Base-by-base conservation (phyloP, 2,329 filamentous ascomycete genomes). In the Colletotrichum tofieldiae region DNA sequence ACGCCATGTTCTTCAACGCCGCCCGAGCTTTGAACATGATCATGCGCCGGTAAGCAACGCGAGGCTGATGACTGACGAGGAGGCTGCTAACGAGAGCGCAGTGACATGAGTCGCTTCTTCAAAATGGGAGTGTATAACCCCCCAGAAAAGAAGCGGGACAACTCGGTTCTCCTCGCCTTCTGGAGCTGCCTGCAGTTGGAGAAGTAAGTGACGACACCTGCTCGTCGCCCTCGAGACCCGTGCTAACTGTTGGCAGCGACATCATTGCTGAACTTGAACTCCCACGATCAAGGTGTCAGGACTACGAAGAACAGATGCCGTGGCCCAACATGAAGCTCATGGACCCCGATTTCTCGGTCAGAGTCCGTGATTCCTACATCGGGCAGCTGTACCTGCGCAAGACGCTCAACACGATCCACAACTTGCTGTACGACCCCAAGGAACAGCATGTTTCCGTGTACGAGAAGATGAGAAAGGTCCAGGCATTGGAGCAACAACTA, bases 141-240 rank as follows among this genome's bases (percentile, higher is more conserved):
- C 75, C 82, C 86, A 39, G 82, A 81, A 49, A 86, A 84, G 49
- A 81, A 79, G 69, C 76, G 84, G 56, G 88, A 92, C 76, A 94
- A 95, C 78, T 86, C 92, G 68, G 86, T 93, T 45, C 86, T 93
- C 18, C 88, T 97, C 76, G 93, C 94, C 0, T 98, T 95, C 77
- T 98, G 96, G 96, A 96, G 95, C 9, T 97, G 94, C 79, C 85
- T 98, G 74, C 96, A 98, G 78, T 87, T 98, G 14, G 96, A 98
- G 82, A 98, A 92, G 93, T 94, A 81, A 76, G 82, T 73, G 20
- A 12, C 11, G 20, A 12, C 11, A 29, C 23, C 5, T 16, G 29
- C 12, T 12, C 8, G 20, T 26, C 12, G 3, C 5, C 18, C 20
- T 6, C 6, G 3, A 14, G 9, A 11, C 26, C 6, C 16, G 26